These are phyloP conservation scores for Monilinia fructigena DNA, from an alignment of 2,329 filamentous ascomycete species.

Conservation along the genomic window DNA sequence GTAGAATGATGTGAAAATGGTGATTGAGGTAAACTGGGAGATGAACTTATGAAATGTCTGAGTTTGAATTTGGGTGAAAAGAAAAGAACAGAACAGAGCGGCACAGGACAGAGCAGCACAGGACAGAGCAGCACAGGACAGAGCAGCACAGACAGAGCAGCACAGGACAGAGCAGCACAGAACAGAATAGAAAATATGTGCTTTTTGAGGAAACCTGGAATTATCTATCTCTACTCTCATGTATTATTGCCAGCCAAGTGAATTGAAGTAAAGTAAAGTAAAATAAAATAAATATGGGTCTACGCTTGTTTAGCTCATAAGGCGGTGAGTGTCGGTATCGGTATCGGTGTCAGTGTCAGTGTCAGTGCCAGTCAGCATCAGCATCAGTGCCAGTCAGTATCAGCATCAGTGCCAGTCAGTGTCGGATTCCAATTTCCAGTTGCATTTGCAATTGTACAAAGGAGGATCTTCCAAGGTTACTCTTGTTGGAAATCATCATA, in stretches of 20 bases:
- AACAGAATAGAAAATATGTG: neutral
- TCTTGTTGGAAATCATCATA: no score
- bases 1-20: neutral
- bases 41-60: neutral
- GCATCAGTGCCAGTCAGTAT: no score
- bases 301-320: neutral
- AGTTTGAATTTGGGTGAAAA: neutral
- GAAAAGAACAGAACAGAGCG: neutral
- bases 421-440: no score
- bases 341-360: no score
- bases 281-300: conserved; percentile 4
- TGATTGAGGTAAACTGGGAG: neutral
- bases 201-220: neutral
- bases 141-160: neutral
- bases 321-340: neutral
- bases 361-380: no score
- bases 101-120: no score
- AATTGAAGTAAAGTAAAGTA: neutral
- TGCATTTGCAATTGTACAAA: no score
- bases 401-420: no score
- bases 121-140: neutral
- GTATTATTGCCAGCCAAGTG: neutral
- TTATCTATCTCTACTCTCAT: neutral
- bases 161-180: no score
- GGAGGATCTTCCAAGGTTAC: no score